Evolutionary conservation across 495 filamentous ascomycete species (phyloP), one percentile per base, ranked within the genome.

Genomic region (Pyrenula aspistea): DNA sequence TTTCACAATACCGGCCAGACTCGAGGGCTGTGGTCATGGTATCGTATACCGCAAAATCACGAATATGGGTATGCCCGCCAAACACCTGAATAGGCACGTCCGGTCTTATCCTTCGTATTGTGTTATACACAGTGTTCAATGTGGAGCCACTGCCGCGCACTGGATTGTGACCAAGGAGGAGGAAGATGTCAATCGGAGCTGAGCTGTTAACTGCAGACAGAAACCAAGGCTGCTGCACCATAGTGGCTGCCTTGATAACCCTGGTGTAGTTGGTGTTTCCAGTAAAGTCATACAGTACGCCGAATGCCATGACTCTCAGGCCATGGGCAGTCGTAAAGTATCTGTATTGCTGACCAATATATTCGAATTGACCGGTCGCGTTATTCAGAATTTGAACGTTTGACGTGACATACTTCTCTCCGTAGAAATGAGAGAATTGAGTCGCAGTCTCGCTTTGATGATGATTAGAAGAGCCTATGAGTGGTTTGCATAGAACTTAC

Each of bases 1-100:
- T 74, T 57, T 77, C 72, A 59, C 71, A 67, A 61, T 75, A 72
- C 51, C 69, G 64, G 11, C 68, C 69, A 23, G 70, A 69, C 56
- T 72, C 67, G 11, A 73, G 51, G 1, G 60, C 71, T 2, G 69
- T 70, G 8, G 68, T 57, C 52, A 57, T 65, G 20, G 62, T 53
- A 55, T 73, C 69, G 54, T 68, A 74, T 15, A 72, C 63, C 12
- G 54, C 60, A 36, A 71, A 72, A 50, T 74, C 66, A 2, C 72
- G 63, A 24, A 68, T 57, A 31, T 73, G 71, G 1, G 65, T 68
- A 53, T 74, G 72, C 21, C 71, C 72, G n/a, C 69, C 72, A 57
- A 74, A 70, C 20, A 66, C 56, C 56, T 73, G 71, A 12, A 73
- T 64, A 0, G 71, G 72, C 42, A 62, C 61, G 22, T 67, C 60